Evolutionary conservation across 2,329 filamentous ascomycete species (phyloP).

Genomic region (Phaeosphaeriaceae sp.): DNA sequence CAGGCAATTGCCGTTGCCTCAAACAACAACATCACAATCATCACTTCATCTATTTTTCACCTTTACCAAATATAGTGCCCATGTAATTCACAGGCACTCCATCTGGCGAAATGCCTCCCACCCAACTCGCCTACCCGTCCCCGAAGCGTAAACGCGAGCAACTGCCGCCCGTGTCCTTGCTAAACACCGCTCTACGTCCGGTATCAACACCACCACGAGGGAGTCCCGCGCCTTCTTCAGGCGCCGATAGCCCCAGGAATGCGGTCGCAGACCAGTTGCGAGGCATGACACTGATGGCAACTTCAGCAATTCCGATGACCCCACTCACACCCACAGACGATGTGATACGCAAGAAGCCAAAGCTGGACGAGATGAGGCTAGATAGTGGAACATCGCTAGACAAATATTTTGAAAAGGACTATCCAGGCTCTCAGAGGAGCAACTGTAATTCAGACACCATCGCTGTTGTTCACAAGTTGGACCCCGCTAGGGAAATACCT

Average conservation of each 20-base stretch:
- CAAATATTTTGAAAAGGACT: constrained; percentile 11
- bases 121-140: constrained; percentile 42
- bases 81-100: constrained; percentile 31
- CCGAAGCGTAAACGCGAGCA: constrained; percentile 50
- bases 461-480: constrained; percentile 3
- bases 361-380: constrained; percentile 34
- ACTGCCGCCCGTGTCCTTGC: constrained; percentile 33
- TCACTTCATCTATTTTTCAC: constrained; percentile 1
- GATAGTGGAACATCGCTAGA: constrained; percentile 24
- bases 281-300: constrained; percentile 36
- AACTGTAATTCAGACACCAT: constrained; percentile 10
- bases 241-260: constrained; percentile 43
- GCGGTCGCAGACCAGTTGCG: constrained; percentile 45
- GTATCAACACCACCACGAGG: constrained; percentile 32
- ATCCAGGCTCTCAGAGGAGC: constrained; percentile 2
- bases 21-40: constrained; percentile 10
- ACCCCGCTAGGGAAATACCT: constrained; percentile 29
- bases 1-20: constrained; percentile 4
- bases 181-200: constrained; percentile 42
- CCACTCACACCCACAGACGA: constrained; percentile 45
- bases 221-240: constrained; percentile 29
- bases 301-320: constrained; percentile 39
- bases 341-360: constrained; percentile 45
- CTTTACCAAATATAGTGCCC: constrained; percentile 22
- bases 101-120: constrained; percentile 42